These are phyloP conservation scores for Clitopilus passeckerianus DNA, from an alignment of 768 basidiomycete species.

Conservation along the genomic window DNA sequence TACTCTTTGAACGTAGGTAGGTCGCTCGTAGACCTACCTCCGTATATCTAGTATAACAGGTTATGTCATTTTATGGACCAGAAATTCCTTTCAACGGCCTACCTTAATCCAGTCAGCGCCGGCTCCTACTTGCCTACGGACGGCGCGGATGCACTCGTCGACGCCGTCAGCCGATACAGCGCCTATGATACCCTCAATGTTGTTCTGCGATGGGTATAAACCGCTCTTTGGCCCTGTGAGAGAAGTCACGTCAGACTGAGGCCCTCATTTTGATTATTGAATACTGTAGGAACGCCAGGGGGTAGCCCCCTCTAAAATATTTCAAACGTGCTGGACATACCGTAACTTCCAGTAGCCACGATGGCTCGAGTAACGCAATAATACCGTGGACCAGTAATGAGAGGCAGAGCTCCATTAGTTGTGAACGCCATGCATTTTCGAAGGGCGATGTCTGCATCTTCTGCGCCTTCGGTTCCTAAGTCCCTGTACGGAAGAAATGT, in stretches of 20 bases:
- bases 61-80: not conserved
- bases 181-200: conserved; percentile 51
- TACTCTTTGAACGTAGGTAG: conserved; percentile 9
- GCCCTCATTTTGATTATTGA: too few species aligned
- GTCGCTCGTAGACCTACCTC: conserved; percentile 25
- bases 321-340: conserved; percentile 22
- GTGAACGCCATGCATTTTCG: conserved; percentile 41
- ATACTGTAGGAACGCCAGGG: too few species aligned
- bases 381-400: conserved; percentile 60
- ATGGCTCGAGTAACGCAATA: conserved; percentile 58
- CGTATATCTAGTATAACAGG: conserved; percentile 37
- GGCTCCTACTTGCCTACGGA: conserved; percentile 56
- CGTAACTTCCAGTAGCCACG: conserved; percentile 56
- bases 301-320: too few species aligned
- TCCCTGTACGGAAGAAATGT: conserved; percentile 32
- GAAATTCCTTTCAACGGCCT: not conserved
- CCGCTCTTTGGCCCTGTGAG: conserved; percentile 47
- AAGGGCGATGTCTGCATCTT: conserved; percentile 54
- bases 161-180: conserved; percentile 57
- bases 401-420: conserved; percentile 20
- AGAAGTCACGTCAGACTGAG: not conserved
- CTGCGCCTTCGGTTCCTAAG: conserved; percentile 65
- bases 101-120: conserved; percentile 71
- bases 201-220: conserved; percentile 39
- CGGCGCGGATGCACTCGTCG: conserved; percentile 48